Evolutionary conservation across 2,329 filamentous ascomycete genomes (phyloP), one percentile per base, ranked within the genome.

Genomic region (Boeremia lycopersici): DNA sequence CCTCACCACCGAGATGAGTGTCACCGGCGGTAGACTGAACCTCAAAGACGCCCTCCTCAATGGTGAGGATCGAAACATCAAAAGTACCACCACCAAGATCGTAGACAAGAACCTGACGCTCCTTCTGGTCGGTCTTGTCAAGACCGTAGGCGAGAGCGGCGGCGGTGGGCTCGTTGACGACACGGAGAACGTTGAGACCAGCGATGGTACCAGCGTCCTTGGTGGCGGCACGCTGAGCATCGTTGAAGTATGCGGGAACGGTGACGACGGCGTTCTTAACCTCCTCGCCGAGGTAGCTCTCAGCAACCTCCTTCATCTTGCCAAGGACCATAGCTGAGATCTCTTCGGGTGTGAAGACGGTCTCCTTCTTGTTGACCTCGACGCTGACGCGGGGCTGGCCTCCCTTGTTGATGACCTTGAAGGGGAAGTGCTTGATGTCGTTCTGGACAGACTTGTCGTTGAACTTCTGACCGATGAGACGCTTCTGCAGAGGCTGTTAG

Each of bases 401-500:
- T 78, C 89, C 86, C 84, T 95, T 93, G 84, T 89, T 85, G 73
- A 91, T 75, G 59, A 99, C 90, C 82, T 91, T 91, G 89, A 93
- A 99, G 73, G 95, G 93, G 86, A 96, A 97, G 84, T 97, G 90
- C 90, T 99, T 98, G 75, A 95, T 85, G 75, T 99, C 95, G 75
- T 82, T 84, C 82, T 97, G 93, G 65, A 97, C 88, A 63, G 96
- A 90, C 82, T 75, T 75, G 60, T 76, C 79, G 67, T 72, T 74
- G 71, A 74, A 82, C 73, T 81, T 82, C 64, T 78, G 76, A 34
- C 80, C 80, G 62, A 82, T 82, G 53, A 82, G 71, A 71, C 80
- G 77, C 77, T 82, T 82, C 76, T 74, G 47, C 36, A 72, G 72
- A 47, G 53, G 70, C 65, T 43, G 62, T 73, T 48, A 74, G 68